Evolutionary conservation across 192 early-diverging fungal species (phyloP).

Genomic region (Cetraspora pellucida): DNA sequence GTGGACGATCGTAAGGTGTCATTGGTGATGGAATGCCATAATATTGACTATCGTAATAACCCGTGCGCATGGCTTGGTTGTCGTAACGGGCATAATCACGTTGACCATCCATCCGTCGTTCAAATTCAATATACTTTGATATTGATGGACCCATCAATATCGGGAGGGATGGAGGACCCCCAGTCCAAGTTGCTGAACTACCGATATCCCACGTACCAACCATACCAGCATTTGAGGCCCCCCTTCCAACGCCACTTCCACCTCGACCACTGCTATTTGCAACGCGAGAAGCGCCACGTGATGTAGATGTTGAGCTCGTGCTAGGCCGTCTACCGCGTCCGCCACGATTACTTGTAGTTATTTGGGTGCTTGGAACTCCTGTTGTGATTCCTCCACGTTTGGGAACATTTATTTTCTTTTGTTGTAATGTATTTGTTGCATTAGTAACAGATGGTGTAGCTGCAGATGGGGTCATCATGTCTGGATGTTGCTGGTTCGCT

Average conservation of each 20-base stretch:
- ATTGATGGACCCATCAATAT: slow-evolving; percentile 22
- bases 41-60: slow-evolving; percentile 35
- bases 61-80: slow-evolving; percentile 24
- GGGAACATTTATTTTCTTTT: slow-evolving; percentile 29
- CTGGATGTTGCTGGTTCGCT: slow-evolving; percentile 33
- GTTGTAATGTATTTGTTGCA: slow-evolving; percentile 1
- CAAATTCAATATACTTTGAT: slow-evolving; percentile 32
- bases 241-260: slow-evolving; percentile 9
- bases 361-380: not conserved
- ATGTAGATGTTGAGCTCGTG: slow-evolving; percentile 15
- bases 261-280: slow-evolving; percentile 17
- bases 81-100: slow-evolving; percentile 33
- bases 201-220: slow-evolving; percentile 29
- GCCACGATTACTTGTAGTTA: slow-evolving; percentile 3
- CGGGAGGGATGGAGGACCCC: slow-evolving; percentile 6
- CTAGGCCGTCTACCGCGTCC: slow-evolving; percentile 28
- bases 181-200: not conserved
- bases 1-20: slow-evolving; percentile 30
- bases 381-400: slow-evolving; percentile 14
- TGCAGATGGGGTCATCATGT: slow-evolving; percentile 12
- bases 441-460: not conserved
- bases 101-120: slow-evolving; percentile 30
- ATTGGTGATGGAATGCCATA: slow-evolving; percentile 31
- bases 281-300: slow-evolving; percentile 18
- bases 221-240: slow-evolving; percentile 11